phyloP scores from a whole-genome alignment of 1,139 yeast species.

The Hanseniaspora sp. region DNA sequence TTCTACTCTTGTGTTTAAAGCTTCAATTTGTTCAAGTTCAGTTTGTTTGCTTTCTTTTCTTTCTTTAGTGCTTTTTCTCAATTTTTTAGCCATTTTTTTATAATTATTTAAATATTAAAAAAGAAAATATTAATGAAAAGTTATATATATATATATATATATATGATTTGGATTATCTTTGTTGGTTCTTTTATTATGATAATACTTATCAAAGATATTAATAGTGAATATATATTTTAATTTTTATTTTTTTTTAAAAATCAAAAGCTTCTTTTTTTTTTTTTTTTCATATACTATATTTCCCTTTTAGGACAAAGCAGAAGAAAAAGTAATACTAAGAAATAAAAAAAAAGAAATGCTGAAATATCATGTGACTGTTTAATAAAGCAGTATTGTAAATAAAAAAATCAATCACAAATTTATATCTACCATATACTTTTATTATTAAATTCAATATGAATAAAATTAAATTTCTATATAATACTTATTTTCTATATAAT shows the following conservation, averaged over 20 bases:
- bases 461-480: background rate
- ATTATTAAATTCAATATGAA: too few species aligned
- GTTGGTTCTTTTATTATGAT: background rate
- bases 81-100: conserved; percentile 34
- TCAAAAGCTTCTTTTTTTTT: background rate
- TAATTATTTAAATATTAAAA: background rate
- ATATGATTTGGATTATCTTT: background rate
- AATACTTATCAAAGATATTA: background rate
- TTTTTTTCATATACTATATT: background rate
- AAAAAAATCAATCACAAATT: too few species aligned
- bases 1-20: conserved; percentile 39
- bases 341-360: background rate
- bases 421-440: too few species aligned
- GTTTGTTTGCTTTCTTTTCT: conserved; percentile 34
- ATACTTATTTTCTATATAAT: background rate
- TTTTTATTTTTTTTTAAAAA: background rate
- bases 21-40: conserved; percentile 39
- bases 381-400: too few species aligned
- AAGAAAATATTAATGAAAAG: background rate
- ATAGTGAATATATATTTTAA: background rate
- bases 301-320: background rate
- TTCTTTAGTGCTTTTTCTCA: conserved; percentile 32
- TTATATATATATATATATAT: background rate
- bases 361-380: background rate
- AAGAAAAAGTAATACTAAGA: background rate